Base-by-base conservation (phyloP, 2,329 filamentous ascomycete genomes). In the Ceratocystis eucalypticola region DNA sequence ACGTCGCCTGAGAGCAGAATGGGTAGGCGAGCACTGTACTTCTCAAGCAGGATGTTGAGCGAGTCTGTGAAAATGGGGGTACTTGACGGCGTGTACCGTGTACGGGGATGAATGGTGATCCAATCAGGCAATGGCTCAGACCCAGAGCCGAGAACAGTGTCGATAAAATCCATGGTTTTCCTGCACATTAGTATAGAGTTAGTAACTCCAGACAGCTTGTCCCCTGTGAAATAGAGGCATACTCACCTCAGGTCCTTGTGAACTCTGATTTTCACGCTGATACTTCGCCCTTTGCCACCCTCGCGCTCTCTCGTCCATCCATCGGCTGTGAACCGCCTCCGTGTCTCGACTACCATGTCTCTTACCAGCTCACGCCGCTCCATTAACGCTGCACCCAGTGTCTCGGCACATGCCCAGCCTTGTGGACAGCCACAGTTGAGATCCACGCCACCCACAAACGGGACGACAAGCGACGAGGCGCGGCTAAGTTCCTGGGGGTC, bases 341-440 rank as follows among this genome's bases (percentile, higher is more conserved):
- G 81, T 20, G 84, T 84, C 67, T 81, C 80, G 33, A 79, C 72
- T 0, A 88, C 81, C 79, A 89, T 87, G 68, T 84, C 81, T 2
- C 82, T 79, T n/a, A 89, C 86, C 2, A 87, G 77, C 69, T 84
- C 82, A 7, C 84, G 81, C 62, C 79, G 76, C 57, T 83, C 79
- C 85, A 89, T 88, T 44, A 89, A 76, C n/a, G 84, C 84, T 3
- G 86, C 87, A 4, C 87, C 87, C 2, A 89, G 78, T 0, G 79
- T 83, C 73, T 86, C 84, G 53, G 85, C 82, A 71, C 87, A 87
- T 0, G 87, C 86, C 87, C 87, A 89, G 5, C 82, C 82, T 74
- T 89, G 87, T 6, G 87, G 87, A 71, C 87, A 89, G 10, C 87
- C 87, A 73, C 87, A 89, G 75, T 89, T 89, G 50, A 89, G 77